Conservation (phyloP, 202 grass and related monocot species). For the Brachypodium distachyon region DNA sequence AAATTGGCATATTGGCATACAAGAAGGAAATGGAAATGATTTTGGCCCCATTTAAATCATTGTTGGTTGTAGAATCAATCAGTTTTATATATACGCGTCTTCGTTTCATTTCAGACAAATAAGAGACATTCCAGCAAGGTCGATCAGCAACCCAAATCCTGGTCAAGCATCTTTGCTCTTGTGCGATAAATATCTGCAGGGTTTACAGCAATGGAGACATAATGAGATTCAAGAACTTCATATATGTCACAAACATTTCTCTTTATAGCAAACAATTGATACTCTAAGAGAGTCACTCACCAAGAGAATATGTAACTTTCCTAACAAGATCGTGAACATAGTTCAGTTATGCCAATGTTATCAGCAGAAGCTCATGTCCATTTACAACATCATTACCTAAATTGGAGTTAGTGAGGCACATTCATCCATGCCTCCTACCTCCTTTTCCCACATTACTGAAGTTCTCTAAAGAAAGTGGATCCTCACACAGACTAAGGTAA, state of each 20-base stretch:
- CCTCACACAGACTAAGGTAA: background rate
- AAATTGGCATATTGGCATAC: constrained; percentile 69
- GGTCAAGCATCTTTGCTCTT: constrained; percentile 82
- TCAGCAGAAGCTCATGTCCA: no score
- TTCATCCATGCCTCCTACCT: no score
- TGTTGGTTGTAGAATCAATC: constrained; percentile 57
- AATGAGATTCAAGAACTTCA: constrained; percentile 24
- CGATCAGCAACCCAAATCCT: constrained; percentile 76
- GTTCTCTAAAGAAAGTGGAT: no score
- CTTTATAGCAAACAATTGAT: no score
- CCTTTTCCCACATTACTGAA: no score
- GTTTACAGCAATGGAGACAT: constrained; percentile 23
- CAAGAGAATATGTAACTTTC: no score
- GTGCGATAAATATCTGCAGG: constrained; percentile 73
- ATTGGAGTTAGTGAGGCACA: background rate
- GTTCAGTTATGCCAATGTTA: no score
- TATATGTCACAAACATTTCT: constrained; percentile 7
- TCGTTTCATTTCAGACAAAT: constrained; percentile 64
- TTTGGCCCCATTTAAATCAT: constrained; percentile 61
- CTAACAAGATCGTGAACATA: no score
- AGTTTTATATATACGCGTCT: constrained; percentile 70
- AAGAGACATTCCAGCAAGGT: constrained; percentile 53
- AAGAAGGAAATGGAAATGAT: constrained; percentile 66
- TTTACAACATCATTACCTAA: constrained; percentile 24
- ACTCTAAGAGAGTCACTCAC: constrained; percentile 63